phyloP scores from a whole-genome alignment of 176 grass and related monocot species.

The Lolium perenne region DNA sequence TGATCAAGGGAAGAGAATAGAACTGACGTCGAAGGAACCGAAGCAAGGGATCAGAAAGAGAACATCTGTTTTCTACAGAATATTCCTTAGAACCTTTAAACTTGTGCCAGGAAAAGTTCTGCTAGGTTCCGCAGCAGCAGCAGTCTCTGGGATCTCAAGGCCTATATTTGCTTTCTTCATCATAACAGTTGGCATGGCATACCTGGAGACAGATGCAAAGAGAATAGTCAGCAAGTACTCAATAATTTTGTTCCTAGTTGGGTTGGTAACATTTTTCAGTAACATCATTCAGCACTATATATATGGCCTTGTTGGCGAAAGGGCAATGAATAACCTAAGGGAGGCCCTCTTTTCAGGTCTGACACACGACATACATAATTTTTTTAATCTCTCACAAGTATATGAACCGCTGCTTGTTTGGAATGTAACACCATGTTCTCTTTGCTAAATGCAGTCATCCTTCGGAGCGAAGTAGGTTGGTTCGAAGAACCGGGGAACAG shows the following conservation, averaged over 20 bases:
- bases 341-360: constrained; percentile 71
- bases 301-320: constrained; percentile 61
- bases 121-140: constrained; percentile 65
- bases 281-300: constrained; percentile 67
- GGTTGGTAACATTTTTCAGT: constrained; percentile 54
- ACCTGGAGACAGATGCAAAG: constrained; percentile 47
- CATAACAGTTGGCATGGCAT: constrained; percentile 68
- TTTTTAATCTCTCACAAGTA: not conserved
- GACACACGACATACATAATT: not conserved
- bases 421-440: constrained; percentile 30
- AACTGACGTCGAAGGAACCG: not conserved
- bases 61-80: constrained; percentile 51
- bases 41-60: constrained; percentile 36
- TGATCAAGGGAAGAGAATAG: constrained; percentile 40
- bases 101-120: constrained; percentile 43
- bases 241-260: constrained; percentile 46
- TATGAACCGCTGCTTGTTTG: not conserved
- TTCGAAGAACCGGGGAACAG: constrained; percentile 63
- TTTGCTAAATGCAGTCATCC: constrained; percentile 50
- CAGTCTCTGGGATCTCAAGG: constrained; percentile 67
- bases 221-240: constrained; percentile 57
- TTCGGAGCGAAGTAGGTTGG: constrained; percentile 67
- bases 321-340: constrained; percentile 58
- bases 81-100: constrained; percentile 51
- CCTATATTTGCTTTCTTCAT: constrained; percentile 70